phyloP scores from a whole-genome alignment of 495 filamentous ascomycete genomes.

The Glonium stellatum region DNA sequence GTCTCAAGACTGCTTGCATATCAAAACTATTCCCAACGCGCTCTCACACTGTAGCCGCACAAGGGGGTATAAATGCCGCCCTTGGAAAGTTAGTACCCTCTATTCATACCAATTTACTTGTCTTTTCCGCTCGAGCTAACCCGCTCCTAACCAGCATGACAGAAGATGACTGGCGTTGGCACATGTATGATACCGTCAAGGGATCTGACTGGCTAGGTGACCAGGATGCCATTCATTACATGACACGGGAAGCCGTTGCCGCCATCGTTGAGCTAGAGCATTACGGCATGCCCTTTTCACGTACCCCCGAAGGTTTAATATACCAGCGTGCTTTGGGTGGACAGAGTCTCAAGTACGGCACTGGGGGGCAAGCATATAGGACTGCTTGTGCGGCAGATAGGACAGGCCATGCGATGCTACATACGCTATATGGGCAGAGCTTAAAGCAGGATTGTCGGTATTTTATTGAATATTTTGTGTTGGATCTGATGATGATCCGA shows the following conservation, averaged over 20 bases:
- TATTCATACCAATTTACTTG: not conserved
- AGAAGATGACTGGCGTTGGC: slow-evolving; percentile 96
- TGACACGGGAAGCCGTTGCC: slow-evolving; percentile 94
- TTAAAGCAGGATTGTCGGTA: slow-evolving; percentile 95
- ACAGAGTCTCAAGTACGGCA: slow-evolving; percentile 90
- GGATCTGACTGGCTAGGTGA: slow-evolving; percentile 98
- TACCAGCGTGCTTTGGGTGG: slow-evolving; percentile 99
- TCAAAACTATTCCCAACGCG: slow-evolving; percentile 96
- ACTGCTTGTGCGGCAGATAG: slow-evolving; percentile 93
- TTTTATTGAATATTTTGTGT: slow-evolving; percentile 98
- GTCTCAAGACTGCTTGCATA: slow-evolving; percentile 98
- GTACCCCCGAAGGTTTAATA: slow-evolving; percentile 94
- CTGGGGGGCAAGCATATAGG: slow-evolving; percentile 95
- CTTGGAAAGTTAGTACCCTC: slow-evolving; percentile 61
- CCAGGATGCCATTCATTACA: slow-evolving; percentile 98
- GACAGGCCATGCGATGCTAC: slow-evolving; percentile 93
- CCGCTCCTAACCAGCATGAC: slow-evolving; percentile 48
- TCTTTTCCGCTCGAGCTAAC: not conserved
- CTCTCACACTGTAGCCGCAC: slow-evolving; percentile 92
- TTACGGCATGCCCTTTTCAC: slow-evolving; percentile 95
- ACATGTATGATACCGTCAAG: slow-evolving; percentile 99
- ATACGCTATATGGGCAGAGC: slow-evolving; percentile 97
- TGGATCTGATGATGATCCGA: slow-evolving; percentile 94
- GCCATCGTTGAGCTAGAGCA: slow-evolving; percentile 89
- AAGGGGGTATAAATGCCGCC: slow-evolving; percentile 92